phyloP scores from a whole-genome alignment of 1,139 yeast genomes.

The Arxiozyma bovina region DNA sequence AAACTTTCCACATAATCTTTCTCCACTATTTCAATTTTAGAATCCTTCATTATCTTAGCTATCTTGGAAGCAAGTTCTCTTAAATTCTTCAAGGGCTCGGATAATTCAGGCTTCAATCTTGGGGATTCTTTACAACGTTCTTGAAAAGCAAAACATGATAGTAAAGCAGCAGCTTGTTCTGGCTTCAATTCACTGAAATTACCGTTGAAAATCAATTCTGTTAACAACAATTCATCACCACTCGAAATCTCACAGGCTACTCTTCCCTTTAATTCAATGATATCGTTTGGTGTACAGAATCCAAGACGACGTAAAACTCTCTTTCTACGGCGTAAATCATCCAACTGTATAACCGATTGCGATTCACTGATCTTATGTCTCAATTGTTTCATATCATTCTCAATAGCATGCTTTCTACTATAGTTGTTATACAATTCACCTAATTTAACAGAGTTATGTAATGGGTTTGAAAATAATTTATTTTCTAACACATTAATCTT shows the following conservation, averaged over 20 bases:
- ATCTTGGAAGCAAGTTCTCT: conserved; percentile 85
- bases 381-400: conserved; percentile 50
- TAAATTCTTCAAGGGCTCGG: conserved; percentile 79
- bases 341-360: conserved; percentile 85
- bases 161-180: conserved; percentile 83
- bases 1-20: conserved; percentile 87
- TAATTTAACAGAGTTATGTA: conserved; percentile 57
- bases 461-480: conserved; percentile 60
- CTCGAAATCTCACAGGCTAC: conserved; percentile 94
- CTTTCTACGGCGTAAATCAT: conserved; percentile 85
- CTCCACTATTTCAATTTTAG: conserved; percentile 80
- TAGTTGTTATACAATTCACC: conserved; percentile 56
- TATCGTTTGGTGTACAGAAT: conserved; percentile 70
- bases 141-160: conserved; percentile 94
- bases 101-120: conserved; percentile 72
- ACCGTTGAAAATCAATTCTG: conserved; percentile 92
- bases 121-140: conserved; percentile 89
- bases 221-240: conserved; percentile 82
- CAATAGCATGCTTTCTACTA: conserved; percentile 52
- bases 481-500: conserved; percentile 78
- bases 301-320: conserved; percentile 82
- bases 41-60: conserved; percentile 81
- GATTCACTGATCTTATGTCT: conserved; percentile 69
- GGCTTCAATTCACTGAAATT: conserved; percentile 79
- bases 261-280: conserved; percentile 91